These are phyloP conservation scores for Aspergillaceae sp. DNA, from an alignment of 2,329 filamentous ascomycete genomes.

Conservation along the genomic window DNA sequence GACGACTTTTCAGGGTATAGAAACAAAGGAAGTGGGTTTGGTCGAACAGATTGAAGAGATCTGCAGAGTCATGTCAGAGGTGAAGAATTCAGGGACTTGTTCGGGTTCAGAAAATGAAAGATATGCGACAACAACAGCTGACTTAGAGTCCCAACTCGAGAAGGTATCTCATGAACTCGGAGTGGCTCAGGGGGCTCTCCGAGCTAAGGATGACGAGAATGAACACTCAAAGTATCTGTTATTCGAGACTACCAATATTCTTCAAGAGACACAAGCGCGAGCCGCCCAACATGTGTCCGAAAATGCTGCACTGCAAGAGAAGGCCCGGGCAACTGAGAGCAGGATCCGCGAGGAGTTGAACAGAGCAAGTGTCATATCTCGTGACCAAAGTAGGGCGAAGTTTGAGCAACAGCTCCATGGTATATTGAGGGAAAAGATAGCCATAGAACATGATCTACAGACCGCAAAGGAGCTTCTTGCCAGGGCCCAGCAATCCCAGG, in stretches of 20 bases:
- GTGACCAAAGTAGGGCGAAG: slow-evolving; percentile 18
- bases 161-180: slow-evolving; percentile 10
- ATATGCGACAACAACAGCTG: slow-evolving; percentile 10
- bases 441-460: slow-evolving; percentile 11
- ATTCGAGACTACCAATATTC: slow-evolving; percentile 9
- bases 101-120: slow-evolving; percentile 17
- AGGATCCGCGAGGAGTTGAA: slow-evolving; percentile 23
- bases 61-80: slow-evolving; percentile 11
- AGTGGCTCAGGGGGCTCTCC: slow-evolving; percentile 8
- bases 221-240: slow-evolving; percentile 12
- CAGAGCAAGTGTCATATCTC: slow-evolving; percentile 20
- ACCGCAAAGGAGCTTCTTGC: slow-evolving; percentile 14
- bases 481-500: slow-evolving; percentile 15
- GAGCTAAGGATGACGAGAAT: slow-evolving; percentile 13
- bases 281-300: slow-evolving; percentile 14
- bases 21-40: slow-evolving; percentile 17
- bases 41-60: slow-evolving; percentile 19
- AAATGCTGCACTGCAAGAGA: slow-evolving; percentile 12
- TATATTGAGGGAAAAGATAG: slow-evolving; percentile 18
- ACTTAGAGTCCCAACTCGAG: slow-evolving; percentile 20
- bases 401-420: slow-evolving; percentile 23
- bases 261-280: slow-evolving; percentile 11
- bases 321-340: slow-evolving; percentile 13
- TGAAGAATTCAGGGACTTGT: slow-evolving; percentile 8
- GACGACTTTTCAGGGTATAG: slow-evolving; percentile 14